Evolutionary conservation across 768 basidiomycete species (phyloP).

Genomic region (Krasilnikovozyma curviuscula): DNA sequence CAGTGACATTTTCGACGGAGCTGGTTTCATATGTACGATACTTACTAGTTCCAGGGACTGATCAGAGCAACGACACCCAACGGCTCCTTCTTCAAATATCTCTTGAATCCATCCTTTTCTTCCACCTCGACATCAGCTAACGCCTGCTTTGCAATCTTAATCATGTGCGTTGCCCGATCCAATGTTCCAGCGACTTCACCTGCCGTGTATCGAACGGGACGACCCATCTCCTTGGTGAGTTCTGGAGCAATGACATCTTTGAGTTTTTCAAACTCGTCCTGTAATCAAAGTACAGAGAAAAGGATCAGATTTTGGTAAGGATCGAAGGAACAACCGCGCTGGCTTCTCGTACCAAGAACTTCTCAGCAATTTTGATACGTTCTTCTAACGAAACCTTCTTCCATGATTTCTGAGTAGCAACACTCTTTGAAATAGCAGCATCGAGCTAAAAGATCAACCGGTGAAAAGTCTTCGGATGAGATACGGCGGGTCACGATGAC

Average conservation of each 20-base stretch:
- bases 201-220: conserved; percentile 55
- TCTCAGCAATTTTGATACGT: conserved; percentile 48
- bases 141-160: conserved; percentile 55
- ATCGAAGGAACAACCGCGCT: not conserved
- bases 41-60: conserved; percentile 69
- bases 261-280: conserved; percentile 37
- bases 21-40: not conserved
- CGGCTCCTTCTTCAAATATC: conserved; percentile 66
- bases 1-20: not conserved
- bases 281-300: not conserved
- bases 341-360: conserved; percentile 39
- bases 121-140: conserved; percentile 55
- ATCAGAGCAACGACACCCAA: conserved; percentile 75
- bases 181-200: conserved; percentile 68
- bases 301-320: not conserved
- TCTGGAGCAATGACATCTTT: conserved; percentile 50
- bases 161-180: conserved; percentile 63
- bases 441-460: not conserved
- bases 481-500: too few relatives aligned
- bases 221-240: conserved; percentile 75
- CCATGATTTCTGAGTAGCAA: conserved; percentile 5
- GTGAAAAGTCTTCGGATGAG: too few relatives aligned
- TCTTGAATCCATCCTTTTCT: conserved; percentile 61
- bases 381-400: conserved; percentile 37
- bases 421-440: not conserved